Base-by-base conservation (phyloP, 2,329 filamentous ascomycete genomes). In the Cladosporium cucumerinum region DNA sequence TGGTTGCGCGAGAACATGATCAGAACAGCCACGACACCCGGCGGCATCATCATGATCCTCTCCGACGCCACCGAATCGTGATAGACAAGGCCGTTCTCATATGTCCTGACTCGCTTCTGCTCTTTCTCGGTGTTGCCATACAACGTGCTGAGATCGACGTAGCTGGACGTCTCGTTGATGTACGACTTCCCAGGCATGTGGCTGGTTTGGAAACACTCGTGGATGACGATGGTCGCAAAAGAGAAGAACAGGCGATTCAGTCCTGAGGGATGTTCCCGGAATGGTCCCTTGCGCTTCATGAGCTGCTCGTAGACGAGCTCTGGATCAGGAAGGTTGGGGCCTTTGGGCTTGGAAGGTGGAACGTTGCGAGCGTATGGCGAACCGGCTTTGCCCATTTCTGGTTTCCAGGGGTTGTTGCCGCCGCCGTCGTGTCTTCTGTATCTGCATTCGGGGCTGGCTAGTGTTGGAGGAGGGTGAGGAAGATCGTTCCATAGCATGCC, bases 321-420 rank as follows among this genome's bases (percentile, higher is more conserved):
- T n/a, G 78, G 76, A 66, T 82, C 80, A 48, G 81, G 81, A 21
- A 82, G 72, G 69, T 79, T 80, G n/a, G 76, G 77, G n/a, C 82
- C 82, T 71, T 84, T 83, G 5, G 81, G 76, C 69, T 81, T 81
- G 66, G 76, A 69, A 0, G 81, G 79, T 21, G 80, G 79, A 11
- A 82, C 80, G 59, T 73, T 82, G 63, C 80, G 75, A 21, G 74
- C 71, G 69, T 82, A 82, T 2, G 80, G 79, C 2, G 79, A 77
- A 6, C 82, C 82, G 16, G 83, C 82, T 69, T 83, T 84, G 67
- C 83, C 83, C 76, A 85, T 81, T 60, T 84, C 80, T 1, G 82
- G 82, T 48, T 75, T 69, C 78, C 80, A 82, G 5, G 78, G 80
- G 67, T 82, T 84, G 69, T 82, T 82, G 23, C 61, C 61, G 39